Base-by-base conservation (phyloP, 495 filamentous ascomycete species). In the Pyrenula aspistea region DNA sequence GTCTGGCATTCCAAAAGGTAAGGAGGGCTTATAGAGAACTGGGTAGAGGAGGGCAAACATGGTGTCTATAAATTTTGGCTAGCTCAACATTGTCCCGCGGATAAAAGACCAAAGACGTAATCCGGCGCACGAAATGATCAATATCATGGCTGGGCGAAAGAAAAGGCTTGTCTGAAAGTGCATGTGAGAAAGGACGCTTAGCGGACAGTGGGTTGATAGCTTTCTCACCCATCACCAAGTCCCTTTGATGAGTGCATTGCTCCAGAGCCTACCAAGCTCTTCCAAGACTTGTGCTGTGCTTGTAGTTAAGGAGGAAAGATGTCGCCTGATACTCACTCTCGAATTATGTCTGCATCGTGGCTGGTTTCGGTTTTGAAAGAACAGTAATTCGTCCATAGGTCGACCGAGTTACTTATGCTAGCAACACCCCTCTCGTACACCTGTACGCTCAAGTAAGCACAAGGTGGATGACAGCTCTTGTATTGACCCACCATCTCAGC, bases 321-420 rank as follows among this genome's bases (percentile, higher is more conserved):
- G 76, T 72, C 75, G 66, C 69, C 64, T 64, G 71, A 65, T 74
- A 97, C 93, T 96, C 95, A 98, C 93, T 97, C 93, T 96, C 94
- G 86, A 74, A 96, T 95, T 68, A 92, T 80, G 64, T 95, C 88
- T 57, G 87, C 77, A 62, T 94, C 90, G 76, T 99, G 93, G 62
- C 86, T 92, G 52, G 94, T 97, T 61, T 96, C 90, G 68, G 90
- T 88, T 70, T 99, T 99, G 81, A 97, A 97, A 60, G 81, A 77
- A 75, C 92, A 97, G 75, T 96, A 99, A 61, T 92, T 91, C 47
- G 89, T 86, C 93, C 93, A 99, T 31, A 97, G 78, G 64, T 97
- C 93, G 59, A 96, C 91, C 1, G 91, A 96, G 57, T 85, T 89
- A 8, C 86, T 84, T 65, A 97, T 91, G 67, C 91, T 94, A 2